These are phyloP conservation scores for Pseudotulostoma volvatum DNA, from an alignment of 495 filamentous ascomycete species.

Conservation along the genomic window DNA sequence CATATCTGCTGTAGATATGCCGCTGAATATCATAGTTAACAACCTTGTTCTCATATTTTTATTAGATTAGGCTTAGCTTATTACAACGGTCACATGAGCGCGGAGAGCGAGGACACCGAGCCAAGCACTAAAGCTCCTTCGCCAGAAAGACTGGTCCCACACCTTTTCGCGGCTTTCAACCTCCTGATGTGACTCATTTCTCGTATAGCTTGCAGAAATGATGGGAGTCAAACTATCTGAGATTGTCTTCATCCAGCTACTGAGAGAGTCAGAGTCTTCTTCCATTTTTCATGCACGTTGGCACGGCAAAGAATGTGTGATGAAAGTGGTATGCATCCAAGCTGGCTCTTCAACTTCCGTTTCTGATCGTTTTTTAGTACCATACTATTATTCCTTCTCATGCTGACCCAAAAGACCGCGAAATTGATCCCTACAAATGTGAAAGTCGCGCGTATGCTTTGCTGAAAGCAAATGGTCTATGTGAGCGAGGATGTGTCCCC, in stretches of 20 bases:
- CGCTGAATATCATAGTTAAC: too few species aligned
- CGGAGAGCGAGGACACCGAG: too few species aligned
- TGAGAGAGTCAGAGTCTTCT: slow-evolving; percentile 7
- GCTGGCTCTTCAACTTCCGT: not conserved
- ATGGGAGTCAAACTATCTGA: slow-evolving; percentile 9
- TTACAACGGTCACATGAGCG: too few species aligned
- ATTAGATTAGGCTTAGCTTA: too few species aligned
- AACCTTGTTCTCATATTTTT: too few species aligned
- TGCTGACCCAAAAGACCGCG: slow-evolving; percentile 5
- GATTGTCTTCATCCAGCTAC: slow-evolving; percentile 8
- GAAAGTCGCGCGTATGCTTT: slow-evolving; percentile 11
- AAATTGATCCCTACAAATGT: slow-evolving; percentile 9
- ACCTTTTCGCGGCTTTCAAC: too few species aligned
- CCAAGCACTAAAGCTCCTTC: too few species aligned
- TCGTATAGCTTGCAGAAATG: too few species aligned
- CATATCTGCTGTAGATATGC: too few species aligned
- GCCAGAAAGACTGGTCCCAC: too few species aligned
- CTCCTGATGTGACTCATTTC: too few species aligned
- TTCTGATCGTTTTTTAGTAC: slow-evolving; percentile 4
- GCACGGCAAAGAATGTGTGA: slow-evolving; percentile 7
- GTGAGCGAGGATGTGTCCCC: slow-evolving; percentile 9
- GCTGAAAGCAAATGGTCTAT: slow-evolving; percentile 13
- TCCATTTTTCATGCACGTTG: slow-evolving; percentile 9
- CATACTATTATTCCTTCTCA: slow-evolving; percentile 6
- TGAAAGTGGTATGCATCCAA: slow-evolving; percentile 12